phyloP scores from a whole-genome alignment of 257 asterid genomes.

The Paulownia fortunei region DNA sequence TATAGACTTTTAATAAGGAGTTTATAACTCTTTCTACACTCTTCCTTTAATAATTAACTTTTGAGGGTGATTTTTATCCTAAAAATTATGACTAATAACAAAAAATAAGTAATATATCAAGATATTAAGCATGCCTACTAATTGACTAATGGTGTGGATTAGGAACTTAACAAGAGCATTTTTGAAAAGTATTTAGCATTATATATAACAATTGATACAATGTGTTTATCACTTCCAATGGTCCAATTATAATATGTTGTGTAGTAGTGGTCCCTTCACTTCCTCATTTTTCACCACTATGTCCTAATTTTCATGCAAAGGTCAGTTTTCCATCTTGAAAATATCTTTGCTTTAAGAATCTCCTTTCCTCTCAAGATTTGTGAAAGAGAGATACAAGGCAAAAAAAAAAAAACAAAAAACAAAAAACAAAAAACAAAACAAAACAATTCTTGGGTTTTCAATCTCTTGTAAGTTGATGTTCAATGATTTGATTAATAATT shows the following conservation, averaged over 20 bases:
- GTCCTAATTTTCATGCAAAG: slow-evolving; percentile 10
- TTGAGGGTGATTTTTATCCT: too few species aligned
- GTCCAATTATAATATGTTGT: not conserved
- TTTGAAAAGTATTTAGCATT: not conserved
- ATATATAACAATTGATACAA: not conserved
- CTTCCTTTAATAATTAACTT: too few species aligned
- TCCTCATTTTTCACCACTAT: not conserved
- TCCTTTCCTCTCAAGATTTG: not conserved
- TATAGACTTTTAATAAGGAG: too few species aligned
- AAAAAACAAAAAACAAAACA: not conserved
- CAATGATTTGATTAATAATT: too few species aligned
- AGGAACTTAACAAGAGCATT: not conserved
- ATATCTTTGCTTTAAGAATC: not conserved
- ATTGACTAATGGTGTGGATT: not conserved
- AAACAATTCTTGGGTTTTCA: not conserved
- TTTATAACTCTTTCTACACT: too few species aligned
- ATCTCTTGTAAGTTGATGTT: not conserved
- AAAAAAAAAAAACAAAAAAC: not conserved
- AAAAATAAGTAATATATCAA: too few species aligned
- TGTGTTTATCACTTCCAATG: not conserved
- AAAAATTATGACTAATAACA: too few species aligned
- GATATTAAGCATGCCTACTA: too few species aligned
- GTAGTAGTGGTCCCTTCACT: slow-evolving; percentile 20
- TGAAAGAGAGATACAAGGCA: not conserved
- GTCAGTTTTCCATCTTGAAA: not conserved